Conservation (phyloP, 164 flowering plant genomes). For the Nymphaea colorata region DNA sequence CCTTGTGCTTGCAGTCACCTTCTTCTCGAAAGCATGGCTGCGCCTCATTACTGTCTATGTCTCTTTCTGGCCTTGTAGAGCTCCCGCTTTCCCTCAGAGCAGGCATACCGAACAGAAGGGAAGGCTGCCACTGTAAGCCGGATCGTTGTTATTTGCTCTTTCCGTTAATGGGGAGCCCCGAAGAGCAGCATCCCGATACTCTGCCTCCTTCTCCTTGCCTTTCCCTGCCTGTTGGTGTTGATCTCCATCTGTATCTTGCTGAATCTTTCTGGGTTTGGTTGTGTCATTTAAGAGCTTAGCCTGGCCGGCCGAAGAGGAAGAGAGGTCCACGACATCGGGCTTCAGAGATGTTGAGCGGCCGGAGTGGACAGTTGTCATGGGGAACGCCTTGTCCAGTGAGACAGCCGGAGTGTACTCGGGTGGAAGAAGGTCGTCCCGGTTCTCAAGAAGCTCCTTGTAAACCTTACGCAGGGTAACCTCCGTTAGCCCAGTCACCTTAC, state of each 20-base stretch:
- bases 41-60: too few relatives aligned
- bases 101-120: conserved; percentile 19
- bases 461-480: conserved; percentile 97
- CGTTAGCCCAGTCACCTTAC: conserved; percentile 95
- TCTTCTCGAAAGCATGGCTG: too few relatives aligned
- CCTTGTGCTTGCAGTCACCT: too few relatives aligned
- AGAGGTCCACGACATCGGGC: too few relatives aligned
- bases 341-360: conserved; percentile 35
- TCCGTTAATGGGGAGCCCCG: too few relatives aligned
- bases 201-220: conserved; percentile 15
- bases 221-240: conserved; percentile 24
- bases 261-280: conserved; percentile 20
- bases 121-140: conserved; percentile 28
- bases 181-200: too few relatives aligned
- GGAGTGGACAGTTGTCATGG: conserved; percentile 64
- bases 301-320: too few relatives aligned
- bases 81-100: conserved; percentile 3
- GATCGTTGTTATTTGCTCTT: too few relatives aligned
- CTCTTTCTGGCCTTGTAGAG: too few relatives aligned
- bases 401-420: conserved; percentile 90
- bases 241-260: conserved; percentile 19
- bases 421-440: conserved; percentile 94
- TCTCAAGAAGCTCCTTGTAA: conserved; percentile 88
- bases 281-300: not conserved
- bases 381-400: conserved; percentile 97